Percentiles rank a stretch among this genome's conserved stretches.
phyloP scores from a whole-genome alignment of 805 yeast species.

The Jamesozyma rosinii region DNA sequence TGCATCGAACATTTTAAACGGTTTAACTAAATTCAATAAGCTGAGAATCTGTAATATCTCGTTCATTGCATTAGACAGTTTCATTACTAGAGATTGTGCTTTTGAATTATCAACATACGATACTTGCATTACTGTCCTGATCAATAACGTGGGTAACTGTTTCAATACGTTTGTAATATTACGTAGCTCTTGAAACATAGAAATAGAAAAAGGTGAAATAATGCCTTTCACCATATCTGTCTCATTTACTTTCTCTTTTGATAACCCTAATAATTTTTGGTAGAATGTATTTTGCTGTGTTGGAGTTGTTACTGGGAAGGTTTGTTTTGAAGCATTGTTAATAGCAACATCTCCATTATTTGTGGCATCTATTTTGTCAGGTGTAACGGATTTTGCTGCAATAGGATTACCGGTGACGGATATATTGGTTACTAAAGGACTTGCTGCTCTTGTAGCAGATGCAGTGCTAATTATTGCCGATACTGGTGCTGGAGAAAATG shows the following conservation, averaged over 20 bases:
- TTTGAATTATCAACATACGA: constrained; percentile 10
- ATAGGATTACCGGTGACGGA: not conserved
- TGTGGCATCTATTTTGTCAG: not conserved
- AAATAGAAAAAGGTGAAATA: constrained; percentile 25
- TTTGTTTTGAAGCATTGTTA: not conserved
- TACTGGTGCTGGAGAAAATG: not conserved
- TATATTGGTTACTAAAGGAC: not conserved
- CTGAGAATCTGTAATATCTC: constrained; percentile 28
- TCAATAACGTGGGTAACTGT: constrained; percentile 26
- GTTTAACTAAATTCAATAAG: constrained; percentile 23
- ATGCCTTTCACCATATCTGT: constrained; percentile 15
- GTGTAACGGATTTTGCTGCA: not conserved
- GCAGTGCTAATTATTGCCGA: not conserved
- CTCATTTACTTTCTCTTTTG: constrained; percentile 9
- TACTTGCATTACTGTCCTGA: constrained; percentile 21
- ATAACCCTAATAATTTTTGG: constrained; percentile 24
- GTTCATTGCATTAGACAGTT: constrained; percentile 27
- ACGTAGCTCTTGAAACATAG: constrained; percentile 21
- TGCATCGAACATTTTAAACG: constrained; percentile 23
- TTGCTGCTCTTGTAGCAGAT: not conserved
- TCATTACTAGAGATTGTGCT: constrained; percentile 25
- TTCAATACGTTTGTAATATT: constrained; percentile 24
- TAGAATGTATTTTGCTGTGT: constrained; percentile 20
- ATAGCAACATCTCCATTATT: not conserved
- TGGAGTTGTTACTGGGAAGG: constrained; percentile 1